Evolutionary conservation across 2,329 filamentous ascomycete species (phyloP), one percentile per base, ranked within the genome.

Genomic region (Pseudogymnoascus sp.): DNA sequence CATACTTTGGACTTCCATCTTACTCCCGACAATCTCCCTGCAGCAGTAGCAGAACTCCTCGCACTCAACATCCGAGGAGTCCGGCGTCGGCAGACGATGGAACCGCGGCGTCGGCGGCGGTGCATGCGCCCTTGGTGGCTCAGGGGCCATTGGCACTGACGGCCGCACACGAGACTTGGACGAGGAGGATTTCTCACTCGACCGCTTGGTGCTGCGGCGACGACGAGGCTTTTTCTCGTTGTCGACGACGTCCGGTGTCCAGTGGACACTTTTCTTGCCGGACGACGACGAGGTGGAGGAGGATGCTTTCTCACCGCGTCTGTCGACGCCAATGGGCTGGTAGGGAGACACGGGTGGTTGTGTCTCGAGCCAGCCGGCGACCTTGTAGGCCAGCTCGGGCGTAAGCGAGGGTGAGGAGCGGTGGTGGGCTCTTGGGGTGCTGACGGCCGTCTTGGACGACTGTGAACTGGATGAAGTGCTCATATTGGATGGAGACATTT

Each of bases 81-180:
- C 68, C 7, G 70, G 70, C 24, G 69, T 69, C 35, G 68, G 65
- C 11, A 72, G 59, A 11, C 69, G 64, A 24, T 43, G 33, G 40
- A 66, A 66, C 31, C 67, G 65, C 16, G 70, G 70, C 61, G 70
- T 60, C 62, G 67, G 66, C 37, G 70, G 70, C 40, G 67, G 68
- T 1, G 26, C 50, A 43, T 64, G 61, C 1, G 14, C 31, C 12
- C 60, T 26, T 12, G 66, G 68, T 22, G 66, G 56, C 38, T 65
- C 65, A 28, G 67, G 66, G 7, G 64, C 63, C 50, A 56, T 31
- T 56, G 50, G 50, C 28, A 56, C 4, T 12, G 28, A 56, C n/a
- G 33, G 50, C 50, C 50, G 26, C 50, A 33, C 28, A 7, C 50
- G 50, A 19, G 50, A 35, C 62, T 59, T 61, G 35, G 37, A 41